phyloP scores from a whole-genome alignment of 257 asterid species.

The Ballota nigra region DNA sequence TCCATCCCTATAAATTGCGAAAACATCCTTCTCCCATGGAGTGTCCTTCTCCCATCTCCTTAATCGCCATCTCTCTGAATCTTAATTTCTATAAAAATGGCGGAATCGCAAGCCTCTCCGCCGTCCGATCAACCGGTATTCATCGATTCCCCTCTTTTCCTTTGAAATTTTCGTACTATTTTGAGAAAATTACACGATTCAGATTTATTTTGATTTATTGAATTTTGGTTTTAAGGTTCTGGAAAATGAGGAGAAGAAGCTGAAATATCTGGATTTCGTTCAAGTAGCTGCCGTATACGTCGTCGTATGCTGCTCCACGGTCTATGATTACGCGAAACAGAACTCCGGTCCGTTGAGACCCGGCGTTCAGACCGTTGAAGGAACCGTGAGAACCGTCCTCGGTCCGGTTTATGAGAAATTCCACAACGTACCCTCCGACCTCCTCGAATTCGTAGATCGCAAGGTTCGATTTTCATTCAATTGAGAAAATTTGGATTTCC shows the following conservation, averaged over 20 bases:
- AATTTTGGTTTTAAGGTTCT: conserved; percentile 25
- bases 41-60: background rate
- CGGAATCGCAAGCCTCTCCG: conserved; percentile 46
- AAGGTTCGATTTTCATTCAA: conserved; percentile 43
- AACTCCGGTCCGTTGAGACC: conserved; percentile 73
- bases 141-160: too few species aligned
- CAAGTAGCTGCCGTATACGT: conserved; percentile 47
- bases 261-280: conserved; percentile 68
- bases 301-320: conserved; percentile 49
- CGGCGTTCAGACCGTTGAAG: conserved; percentile 74
- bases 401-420: conserved; percentile 71
- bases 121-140: conserved; percentile 7
- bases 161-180: too few species aligned
- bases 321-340: conserved; percentile 67
- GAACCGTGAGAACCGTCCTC: conserved; percentile 53
- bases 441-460: conserved; percentile 66
- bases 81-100: conserved; percentile 27
- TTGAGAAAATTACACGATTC: background rate
- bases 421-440: conserved; percentile 48
- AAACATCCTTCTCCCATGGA: background rate
- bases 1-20: conserved; percentile 28
- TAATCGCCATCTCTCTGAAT: background rate
- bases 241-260: conserved; percentile 39
- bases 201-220: conserved; percentile 6
- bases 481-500: too few species aligned